Conservation (phyloP, 2,329 filamentous ascomycete genomes). For the Epichloe coenophiala region DNA sequence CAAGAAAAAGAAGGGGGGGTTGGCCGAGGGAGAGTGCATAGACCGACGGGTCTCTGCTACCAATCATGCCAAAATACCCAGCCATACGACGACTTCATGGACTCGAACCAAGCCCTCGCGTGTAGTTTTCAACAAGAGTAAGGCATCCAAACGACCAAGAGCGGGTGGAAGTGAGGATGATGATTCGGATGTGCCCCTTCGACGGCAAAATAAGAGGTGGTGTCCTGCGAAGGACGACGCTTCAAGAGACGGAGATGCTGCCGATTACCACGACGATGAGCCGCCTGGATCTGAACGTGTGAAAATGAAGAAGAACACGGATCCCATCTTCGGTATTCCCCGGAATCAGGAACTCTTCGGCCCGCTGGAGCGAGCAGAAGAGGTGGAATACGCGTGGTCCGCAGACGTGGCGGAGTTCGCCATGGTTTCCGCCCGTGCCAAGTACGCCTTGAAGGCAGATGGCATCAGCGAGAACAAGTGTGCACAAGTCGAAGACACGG, state of each 20-base stretch:
- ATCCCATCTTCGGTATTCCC: constrained; percentile 11
- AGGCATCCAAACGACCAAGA: background rate
- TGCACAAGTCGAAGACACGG: background rate
- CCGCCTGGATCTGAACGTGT: background rate
- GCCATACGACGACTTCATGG: background rate
- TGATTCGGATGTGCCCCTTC: background rate
- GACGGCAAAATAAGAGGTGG: background rate
- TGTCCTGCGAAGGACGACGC: background rate
- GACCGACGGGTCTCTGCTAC: background rate
- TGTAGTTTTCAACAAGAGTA: background rate
- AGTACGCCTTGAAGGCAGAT: constrained; percentile 12
- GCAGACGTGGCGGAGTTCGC: constrained; percentile 13
- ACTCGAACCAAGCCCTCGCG: background rate
- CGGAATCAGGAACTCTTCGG: constrained; percentile 6
- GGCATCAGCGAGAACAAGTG: constrained; percentile 1
- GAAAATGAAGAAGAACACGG: constrained; percentile 7
- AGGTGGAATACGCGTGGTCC: constrained; percentile 12
- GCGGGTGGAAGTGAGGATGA: background rate
- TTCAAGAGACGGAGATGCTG: background rate
- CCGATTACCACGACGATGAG: background rate
- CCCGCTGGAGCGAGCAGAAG: constrained; percentile 3
- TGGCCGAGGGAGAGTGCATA: background rate
- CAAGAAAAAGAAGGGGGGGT: background rate
- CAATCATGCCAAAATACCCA: background rate
- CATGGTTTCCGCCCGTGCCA: constrained; percentile 8